Conservation (phyloP, 148 eudicot genomes). For the Rhododendron vialii region DNA sequence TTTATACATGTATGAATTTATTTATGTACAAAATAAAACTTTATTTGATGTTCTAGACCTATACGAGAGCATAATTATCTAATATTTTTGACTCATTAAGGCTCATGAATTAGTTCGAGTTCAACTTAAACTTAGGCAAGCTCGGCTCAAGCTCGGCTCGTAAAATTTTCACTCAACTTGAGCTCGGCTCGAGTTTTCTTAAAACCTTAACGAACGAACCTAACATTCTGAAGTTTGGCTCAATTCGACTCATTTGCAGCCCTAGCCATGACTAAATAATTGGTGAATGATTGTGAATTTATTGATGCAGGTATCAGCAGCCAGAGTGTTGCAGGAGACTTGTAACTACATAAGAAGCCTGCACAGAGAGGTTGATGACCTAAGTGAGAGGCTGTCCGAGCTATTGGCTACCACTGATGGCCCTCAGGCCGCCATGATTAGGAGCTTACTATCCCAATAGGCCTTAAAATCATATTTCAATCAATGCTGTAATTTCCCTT, state of each 20-base stretch:
- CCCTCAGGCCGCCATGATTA: slow-evolving; percentile 38
- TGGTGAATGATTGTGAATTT: not conserved
- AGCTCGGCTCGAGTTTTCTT: not conserved
- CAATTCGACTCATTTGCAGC: too few species aligned
- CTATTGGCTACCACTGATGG: slow-evolving; percentile 33
- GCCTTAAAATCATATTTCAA: not conserved
- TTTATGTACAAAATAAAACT: not conserved
- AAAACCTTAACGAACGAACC: not conserved
- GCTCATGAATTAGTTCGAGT: not conserved
- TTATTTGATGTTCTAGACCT: not conserved
- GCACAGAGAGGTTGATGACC: slow-evolving; percentile 42
- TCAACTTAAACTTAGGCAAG: too few species aligned
- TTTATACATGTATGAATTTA: too few species aligned
- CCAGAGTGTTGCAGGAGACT: slow-evolving; percentile 42
- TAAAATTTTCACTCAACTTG: too few species aligned
- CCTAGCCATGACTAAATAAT: not conserved
- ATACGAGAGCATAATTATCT: too few species aligned
- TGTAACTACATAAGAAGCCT: slow-evolving; percentile 41
- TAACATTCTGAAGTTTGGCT: too few species aligned
- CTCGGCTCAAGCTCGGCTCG: not conserved
- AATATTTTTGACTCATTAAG: too few species aligned
- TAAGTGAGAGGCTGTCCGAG: slow-evolving; percentile 42
- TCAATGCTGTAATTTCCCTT: not conserved
- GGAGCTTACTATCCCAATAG: slow-evolving; percentile 42
- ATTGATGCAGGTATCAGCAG: slow-evolving; percentile 32